phyloP scores from a whole-genome alignment of 495 filamentous ascomycete genomes.

The Penicillium canescens region DNA sequence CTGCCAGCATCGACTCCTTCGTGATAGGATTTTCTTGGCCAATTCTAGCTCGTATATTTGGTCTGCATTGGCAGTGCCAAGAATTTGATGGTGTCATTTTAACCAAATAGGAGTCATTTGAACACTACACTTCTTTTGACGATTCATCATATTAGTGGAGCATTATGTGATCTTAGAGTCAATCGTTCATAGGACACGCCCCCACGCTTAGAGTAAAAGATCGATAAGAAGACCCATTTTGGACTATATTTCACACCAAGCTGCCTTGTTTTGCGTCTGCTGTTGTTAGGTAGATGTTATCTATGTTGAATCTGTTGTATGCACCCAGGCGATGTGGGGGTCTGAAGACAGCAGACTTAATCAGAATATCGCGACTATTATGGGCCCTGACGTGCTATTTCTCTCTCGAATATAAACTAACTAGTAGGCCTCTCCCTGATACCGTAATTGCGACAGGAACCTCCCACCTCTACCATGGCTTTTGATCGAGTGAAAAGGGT shows the following conservation, averaged over 20 bases:
- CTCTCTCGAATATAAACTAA: neutral
- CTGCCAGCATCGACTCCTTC: too few species aligned
- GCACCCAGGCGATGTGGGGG: neutral
- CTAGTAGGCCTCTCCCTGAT: neutral
- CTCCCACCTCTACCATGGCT: conserved; percentile 1
- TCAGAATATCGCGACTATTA: conserved; percentile 14
- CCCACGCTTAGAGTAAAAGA: neutral
- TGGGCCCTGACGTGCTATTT: conserved; percentile 17
- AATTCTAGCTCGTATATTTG: too few species aligned
- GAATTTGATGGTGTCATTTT: too few species aligned
- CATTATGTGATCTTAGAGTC: conserved; percentile 13
- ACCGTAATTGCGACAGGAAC: too few species aligned
- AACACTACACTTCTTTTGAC: too few species aligned
- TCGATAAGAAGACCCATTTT: neutral
- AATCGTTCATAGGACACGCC: neutral
- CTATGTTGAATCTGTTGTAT: neutral
- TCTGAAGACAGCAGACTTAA: neutral
- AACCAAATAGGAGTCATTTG: too few species aligned
- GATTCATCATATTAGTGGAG: conserved; percentile 12
- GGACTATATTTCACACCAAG: neutral
- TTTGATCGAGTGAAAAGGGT: conserved; percentile 20
- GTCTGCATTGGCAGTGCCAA: too few species aligned
- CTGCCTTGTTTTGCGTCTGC: neutral
- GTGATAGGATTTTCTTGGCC: too few species aligned
- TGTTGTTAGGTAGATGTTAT: neutral